Conservation (phyloP, 2,329 filamentous ascomycete genomes). For the Torrubiella hemipterigena region DNA sequence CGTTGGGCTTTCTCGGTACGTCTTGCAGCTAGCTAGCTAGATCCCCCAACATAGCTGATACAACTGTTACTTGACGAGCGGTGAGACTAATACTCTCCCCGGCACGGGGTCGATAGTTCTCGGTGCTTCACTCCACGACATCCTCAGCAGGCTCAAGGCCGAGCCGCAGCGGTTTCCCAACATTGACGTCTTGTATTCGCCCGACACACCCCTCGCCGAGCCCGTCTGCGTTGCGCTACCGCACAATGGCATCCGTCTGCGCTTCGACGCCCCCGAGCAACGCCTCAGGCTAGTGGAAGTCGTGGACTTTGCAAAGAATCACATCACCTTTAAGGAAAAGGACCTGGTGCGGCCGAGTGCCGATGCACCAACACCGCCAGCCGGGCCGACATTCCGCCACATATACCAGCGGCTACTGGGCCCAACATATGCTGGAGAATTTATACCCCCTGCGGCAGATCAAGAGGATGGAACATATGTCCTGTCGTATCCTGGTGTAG, state of each 20-base stretch:
- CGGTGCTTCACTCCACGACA: conserved; percentile 82
- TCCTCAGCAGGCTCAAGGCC: conserved; percentile 77
- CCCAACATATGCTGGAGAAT: conserved; percentile 89
- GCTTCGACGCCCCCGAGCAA: conserved; percentile 90
- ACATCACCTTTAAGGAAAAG: conserved; percentile 67
- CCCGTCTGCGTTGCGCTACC: conserved; percentile 68
- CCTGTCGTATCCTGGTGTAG: conserved; percentile 86
- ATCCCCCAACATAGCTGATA: no score
- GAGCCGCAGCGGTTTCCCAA: conserved; percentile 73
- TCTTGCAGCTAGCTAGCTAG: not conserved
- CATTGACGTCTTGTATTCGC: conserved; percentile 72
- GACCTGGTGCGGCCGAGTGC: conserved; percentile 60
- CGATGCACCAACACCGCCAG: conserved; percentile 17
- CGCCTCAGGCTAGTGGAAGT: conserved; percentile 84
- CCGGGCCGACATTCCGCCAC: conserved; percentile 70
- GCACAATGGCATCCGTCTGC: conserved; percentile 75
- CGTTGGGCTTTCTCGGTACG: conserved; percentile 47
- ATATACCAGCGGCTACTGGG: conserved; percentile 91
- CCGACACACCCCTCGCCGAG: conserved; percentile 59
- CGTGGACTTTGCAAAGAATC: conserved; percentile 75
- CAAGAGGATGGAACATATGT: conserved; percentile 64
- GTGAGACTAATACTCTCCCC: not conserved
- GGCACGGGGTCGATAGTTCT: conserved; percentile 44
- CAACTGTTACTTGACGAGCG: not conserved
- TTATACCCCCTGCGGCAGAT: conserved; percentile 51